phyloP scores from a whole-genome alignment of 768 basidiomycete species.

The Lactifluus echinatus region DNA sequence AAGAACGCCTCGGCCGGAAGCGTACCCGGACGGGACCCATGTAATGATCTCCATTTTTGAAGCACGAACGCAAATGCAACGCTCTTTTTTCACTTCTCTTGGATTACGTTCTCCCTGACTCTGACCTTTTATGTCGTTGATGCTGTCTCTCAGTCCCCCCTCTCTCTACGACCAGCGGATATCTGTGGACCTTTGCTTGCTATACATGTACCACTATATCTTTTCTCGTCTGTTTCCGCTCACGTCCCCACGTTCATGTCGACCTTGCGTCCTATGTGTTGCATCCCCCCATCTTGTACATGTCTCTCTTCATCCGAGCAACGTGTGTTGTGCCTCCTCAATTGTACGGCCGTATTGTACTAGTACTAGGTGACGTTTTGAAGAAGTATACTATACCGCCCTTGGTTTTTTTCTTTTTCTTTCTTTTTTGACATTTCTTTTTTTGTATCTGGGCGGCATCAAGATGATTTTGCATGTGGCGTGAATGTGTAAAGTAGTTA shows the following conservation, averaged over 20 bases:
- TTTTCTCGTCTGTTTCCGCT: neutral
- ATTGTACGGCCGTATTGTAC: constrained; percentile 11
- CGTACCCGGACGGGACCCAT: constrained; percentile 15
- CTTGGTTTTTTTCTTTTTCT: neutral
- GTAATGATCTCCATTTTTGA: constrained; percentile 6
- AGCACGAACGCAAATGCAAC: constrained; percentile 5
- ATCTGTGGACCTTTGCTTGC: constrained; percentile 10
- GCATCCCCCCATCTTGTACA: constrained; percentile 13
- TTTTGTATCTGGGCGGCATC: constrained; percentile 7
- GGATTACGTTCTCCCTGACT: neutral
- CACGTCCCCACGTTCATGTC: constrained; percentile 10
- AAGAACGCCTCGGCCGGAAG: constrained; percentile 13
- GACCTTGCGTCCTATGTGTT: constrained; percentile 10
- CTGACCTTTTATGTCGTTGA: neutral
- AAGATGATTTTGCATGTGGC: neutral
- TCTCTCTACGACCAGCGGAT: neutral
- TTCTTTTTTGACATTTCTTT: neutral
- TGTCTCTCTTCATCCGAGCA: constrained; percentile 11
- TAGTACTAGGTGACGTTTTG: neutral
- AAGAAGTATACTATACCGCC: constrained; percentile 15
- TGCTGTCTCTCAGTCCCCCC: neutral
- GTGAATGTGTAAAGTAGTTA: constrained; percentile 15
- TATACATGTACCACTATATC: constrained; percentile 14
- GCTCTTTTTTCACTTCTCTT: neutral
- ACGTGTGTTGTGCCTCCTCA: neutral